These are phyloP conservation scores for Talaromyces pinophilus DNA, from an alignment of 2,329 filamentous ascomycete genomes.

Conservation along the genomic window DNA sequence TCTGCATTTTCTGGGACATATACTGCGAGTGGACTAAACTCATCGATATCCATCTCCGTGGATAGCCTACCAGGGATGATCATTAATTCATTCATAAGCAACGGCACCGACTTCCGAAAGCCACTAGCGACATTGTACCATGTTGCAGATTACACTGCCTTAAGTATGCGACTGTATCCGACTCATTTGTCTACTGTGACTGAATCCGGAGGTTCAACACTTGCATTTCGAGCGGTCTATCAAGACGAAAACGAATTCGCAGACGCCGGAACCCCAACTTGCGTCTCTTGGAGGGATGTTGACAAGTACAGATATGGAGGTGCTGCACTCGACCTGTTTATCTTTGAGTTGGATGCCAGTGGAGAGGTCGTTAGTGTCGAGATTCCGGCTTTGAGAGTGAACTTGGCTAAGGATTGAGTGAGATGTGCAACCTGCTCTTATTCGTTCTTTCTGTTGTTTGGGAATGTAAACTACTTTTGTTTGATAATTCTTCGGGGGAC, in stretches of 20 bases:
- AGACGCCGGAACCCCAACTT: conserved; percentile 31
- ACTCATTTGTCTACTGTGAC: neutral
- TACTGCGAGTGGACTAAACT: neutral
- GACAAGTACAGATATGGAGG: conserved; percentile 28
- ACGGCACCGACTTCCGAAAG: neutral
- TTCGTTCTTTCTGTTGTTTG: neutral
- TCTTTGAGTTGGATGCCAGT: conserved; percentile 29
- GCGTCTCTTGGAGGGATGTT: conserved; percentile 32
- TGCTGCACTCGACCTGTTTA: conserved; percentile 30
- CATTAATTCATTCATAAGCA: neutral
- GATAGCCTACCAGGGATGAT: neutral
- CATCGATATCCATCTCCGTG: neutral
- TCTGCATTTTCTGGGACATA: neutral
- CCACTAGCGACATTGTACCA: neutral
- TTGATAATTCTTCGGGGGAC: neutral
- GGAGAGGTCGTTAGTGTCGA: conserved; percentile 29
- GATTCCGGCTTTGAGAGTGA: conserved; percentile 15
- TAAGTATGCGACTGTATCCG: neutral
- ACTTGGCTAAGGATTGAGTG: neutral
- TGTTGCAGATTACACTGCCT: neutral
- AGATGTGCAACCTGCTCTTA: neutral
- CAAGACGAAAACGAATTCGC: conserved; percentile 30
- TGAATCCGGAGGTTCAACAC: neutral
- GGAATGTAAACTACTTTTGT: neutral
- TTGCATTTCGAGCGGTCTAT: conserved; percentile 27